Conservation (phyloP, 2,329 filamentous ascomycete genomes). For the Endoconidiophora polonica region DNA sequence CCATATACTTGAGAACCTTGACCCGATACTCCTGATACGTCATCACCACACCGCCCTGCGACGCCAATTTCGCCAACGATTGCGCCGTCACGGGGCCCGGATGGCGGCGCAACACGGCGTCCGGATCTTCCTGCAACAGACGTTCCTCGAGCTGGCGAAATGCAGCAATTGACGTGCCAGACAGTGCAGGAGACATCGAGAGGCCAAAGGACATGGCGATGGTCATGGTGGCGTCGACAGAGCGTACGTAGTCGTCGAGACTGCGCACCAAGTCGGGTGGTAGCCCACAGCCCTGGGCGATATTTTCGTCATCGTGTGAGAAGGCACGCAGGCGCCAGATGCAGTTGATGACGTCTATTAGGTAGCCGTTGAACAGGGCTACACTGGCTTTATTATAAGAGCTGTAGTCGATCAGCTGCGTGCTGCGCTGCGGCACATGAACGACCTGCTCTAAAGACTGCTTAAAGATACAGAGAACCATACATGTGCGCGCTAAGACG, state of each 20-base stretch:
- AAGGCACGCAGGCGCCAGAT: conserved; percentile 65
- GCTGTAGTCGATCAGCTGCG: conserved; percentile 31
- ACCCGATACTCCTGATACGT: conserved; percentile 61
- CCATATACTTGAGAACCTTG: conserved; percentile 52
- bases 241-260: conserved; percentile 31
- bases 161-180: conserved; percentile 36
- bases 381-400: conserved; percentile 44
- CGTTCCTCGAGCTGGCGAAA: conserved; percentile 42
- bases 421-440: background rate
- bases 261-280: conserved; percentile 26
- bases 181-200: conserved; percentile 40
- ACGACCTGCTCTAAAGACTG: conserved; percentile 43
- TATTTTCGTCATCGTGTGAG: conserved; percentile 42
- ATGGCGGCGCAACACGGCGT: conserved; percentile 27
- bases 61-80: conserved; percentile 44
- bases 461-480: conserved; percentile 57
- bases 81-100: conserved; percentile 54
- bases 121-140: conserved; percentile 21
- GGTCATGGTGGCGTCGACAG: conserved; percentile 29
- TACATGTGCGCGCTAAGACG: conserved; percentile 51
- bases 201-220: conserved; percentile 38
- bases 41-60: conserved; percentile 47
- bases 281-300: conserved; percentile 36
- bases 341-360: conserved; percentile 77
- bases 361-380: conserved; percentile 60